These are phyloP conservation scores for Fusarium incarnatum DNA, from an alignment of 2,329 filamentous ascomycete species.

Conservation along the genomic window DNA sequence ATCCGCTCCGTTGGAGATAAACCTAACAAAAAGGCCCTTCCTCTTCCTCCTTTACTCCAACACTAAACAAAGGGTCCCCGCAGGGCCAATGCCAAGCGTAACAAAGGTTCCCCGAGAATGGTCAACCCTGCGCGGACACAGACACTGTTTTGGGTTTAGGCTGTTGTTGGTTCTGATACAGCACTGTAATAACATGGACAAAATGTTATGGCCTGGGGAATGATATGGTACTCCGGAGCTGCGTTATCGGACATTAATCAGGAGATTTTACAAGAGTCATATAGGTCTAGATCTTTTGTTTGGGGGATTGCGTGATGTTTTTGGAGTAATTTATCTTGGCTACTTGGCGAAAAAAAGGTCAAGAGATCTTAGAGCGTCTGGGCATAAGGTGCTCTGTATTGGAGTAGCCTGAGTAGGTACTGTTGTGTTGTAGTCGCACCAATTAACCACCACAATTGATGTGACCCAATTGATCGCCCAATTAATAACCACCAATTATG, in stretches of 20 bases:
- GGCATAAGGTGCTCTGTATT: neutral
- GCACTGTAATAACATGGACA: neutral
- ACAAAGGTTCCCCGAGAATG: slow-evolving; percentile 38
- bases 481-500: neutral
- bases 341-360: neutral
- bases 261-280: neutral
- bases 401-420: neutral
- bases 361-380: neutral
- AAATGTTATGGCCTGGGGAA: neutral
- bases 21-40: slow-evolving; percentile 30
- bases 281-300: neutral
- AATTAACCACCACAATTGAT: neutral
- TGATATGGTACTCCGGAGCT: neutral
- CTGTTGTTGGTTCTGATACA: neutral
- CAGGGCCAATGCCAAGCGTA: slow-evolving; percentile 21
- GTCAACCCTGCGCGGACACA: neutral
- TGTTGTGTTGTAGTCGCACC: neutral
- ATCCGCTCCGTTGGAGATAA: neutral
- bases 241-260: slow-evolving; percentile 4
- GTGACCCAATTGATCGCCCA: neutral
- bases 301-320: neutral
- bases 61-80: slow-evolving; percentile 31
- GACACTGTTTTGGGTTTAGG: slow-evolving; percentile 4
- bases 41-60: slow-evolving; percentile 19
- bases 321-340: neutral